Conservation (phyloP, 78 protist genomes). For the Capsaspora owczarzaki region DNA sequence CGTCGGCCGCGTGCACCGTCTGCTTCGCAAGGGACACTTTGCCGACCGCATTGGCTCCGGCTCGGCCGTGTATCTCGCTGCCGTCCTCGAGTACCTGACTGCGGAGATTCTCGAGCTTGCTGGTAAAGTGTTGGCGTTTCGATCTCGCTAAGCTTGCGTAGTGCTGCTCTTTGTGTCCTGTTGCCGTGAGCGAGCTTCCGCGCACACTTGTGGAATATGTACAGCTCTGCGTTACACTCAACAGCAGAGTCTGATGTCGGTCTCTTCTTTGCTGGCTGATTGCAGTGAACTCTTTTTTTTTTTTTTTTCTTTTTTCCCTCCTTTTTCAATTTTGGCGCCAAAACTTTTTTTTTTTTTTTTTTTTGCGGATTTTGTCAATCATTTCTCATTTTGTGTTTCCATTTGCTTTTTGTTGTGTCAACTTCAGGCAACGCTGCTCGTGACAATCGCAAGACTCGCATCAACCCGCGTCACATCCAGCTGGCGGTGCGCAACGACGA, state of each 20-base stretch:
- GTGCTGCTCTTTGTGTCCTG: neutral
- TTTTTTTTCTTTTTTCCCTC: too few relatives aligned
- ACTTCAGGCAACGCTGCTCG: constrained; percentile 90
- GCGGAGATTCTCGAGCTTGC: constrained; percentile 95
- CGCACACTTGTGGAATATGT: neutral
- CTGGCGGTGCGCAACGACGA: constrained; percentile 91
- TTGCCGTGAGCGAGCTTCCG: neutral
- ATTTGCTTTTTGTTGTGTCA: neutral
- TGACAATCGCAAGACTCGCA: constrained; percentile 75
- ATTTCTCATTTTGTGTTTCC: neutral
- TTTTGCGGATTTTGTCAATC: too few relatives aligned
- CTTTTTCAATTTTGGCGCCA: neutral
- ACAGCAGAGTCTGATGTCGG: too few relatives aligned
- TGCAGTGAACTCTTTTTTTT: neutral
- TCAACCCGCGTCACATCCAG: constrained; percentile 90
- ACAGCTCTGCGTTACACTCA: too few relatives aligned
- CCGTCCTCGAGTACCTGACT: too few relatives aligned
- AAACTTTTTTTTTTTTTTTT: too few relatives aligned
- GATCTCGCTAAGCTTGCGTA: neutral
- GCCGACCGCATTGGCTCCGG: constrained; percentile 77
- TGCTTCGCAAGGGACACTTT: constrained; percentile 61
- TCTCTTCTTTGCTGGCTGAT: too few relatives aligned
- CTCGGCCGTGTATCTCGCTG: constrained; percentile 89
- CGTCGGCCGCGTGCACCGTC: constrained; percentile 78
- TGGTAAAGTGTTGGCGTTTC: constrained; percentile 87